Base-by-base conservation (phyloP, 2,329 filamentous ascomycete genomes). In the Exophiala sp. region DNA sequence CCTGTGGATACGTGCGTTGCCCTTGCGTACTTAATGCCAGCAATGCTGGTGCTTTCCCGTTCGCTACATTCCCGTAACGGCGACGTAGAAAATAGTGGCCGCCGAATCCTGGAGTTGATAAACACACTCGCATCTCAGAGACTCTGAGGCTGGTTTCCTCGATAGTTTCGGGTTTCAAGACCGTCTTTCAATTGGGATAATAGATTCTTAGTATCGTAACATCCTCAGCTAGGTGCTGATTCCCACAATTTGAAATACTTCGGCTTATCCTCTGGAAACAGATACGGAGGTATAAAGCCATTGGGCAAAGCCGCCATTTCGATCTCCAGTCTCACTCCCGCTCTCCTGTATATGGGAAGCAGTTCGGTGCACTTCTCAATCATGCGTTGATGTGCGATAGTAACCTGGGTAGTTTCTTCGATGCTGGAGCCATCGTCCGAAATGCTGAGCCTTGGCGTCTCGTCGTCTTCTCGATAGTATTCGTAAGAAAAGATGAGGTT, bases 271-370 rank as follows among this genome's bases (percentile, higher is more conserved):
- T 63, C 62, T 21, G 53, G 50, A 49, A 55, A 60, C 35, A 64
- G 44, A 44, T 64, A 64, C n/a, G 62, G 62, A n/a, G 62, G 62
- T 21, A 64, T 64, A 36, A 60, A 64, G 5, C 62, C 62, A 24
- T 56, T 58, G 5, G 60, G 60, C 33, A 62, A 35, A n/a, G 54
- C 55, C 3, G 59, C 53, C 58, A 57, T 53, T 36, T 62, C 55
- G 21, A 62, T 55, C 33, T 52, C 56, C 29, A 58, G 51, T 38
- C 52, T 54, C 32, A 58, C 58, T 6, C 50, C 50, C 21, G 50
- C 48, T 39, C 52, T 58, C 12, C 54, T 52, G 38, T 56, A 60
- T 12, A 55, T 45, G 10, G 52, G 52, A 36, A 55, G 54, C 21
- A 59, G 38, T 35, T 61, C 57, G 40, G 49, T 55, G 52, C 60